These are phyloP conservation scores for Colletotrichum eleusines DNA, from an alignment of 2,329 filamentous ascomycete species.

Conservation along the genomic window DNA sequence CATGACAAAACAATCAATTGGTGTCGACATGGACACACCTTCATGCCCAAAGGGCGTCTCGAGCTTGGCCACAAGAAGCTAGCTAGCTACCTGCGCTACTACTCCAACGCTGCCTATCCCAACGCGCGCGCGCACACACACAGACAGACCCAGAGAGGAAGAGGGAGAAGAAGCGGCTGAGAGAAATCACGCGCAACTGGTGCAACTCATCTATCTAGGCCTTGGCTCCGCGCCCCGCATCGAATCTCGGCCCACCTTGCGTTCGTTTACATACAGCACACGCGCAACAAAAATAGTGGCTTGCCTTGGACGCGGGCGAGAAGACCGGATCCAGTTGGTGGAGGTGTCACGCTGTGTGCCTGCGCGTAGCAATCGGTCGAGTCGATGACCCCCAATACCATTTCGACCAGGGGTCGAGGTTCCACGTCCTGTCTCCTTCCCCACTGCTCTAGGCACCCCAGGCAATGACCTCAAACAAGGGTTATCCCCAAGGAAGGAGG, in stretches of 20 bases:
- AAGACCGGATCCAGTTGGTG: conserved; percentile 30
- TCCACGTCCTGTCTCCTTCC: conserved; percentile 22
- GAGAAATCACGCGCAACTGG: neutral
- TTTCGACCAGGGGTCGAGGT: conserved; percentile 1
- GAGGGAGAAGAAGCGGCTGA: neutral
- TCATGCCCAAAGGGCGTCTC: conserved; percentile 17
- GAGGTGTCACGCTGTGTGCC: conserved; percentile 21
- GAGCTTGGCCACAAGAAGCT: too few species aligned
- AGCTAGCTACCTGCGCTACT: too few species aligned
- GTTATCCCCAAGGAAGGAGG: conserved; percentile 30
- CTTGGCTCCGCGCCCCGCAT: conserved; percentile 15
- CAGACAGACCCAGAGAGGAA: neutral
- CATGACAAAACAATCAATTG: conserved; percentile 3
- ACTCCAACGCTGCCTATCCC: too few species aligned
- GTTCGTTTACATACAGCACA: neutral
- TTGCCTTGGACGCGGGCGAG: conserved; percentile 25
- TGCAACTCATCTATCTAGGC: conserved; percentile 1
- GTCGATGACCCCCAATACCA: conserved; percentile 16
- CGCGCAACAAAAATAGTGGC: conserved; percentile 8
- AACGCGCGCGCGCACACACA: neutral
- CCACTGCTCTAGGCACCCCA: conserved; percentile 23
- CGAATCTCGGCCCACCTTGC: neutral
- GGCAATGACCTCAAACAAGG: conserved; percentile 40
- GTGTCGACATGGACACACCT: conserved; percentile 8
- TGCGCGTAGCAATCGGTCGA: neutral